Base-by-base conservation (phyloP, 2,329 filamentous ascomycete species). In the Epichloe festucae region DNA sequence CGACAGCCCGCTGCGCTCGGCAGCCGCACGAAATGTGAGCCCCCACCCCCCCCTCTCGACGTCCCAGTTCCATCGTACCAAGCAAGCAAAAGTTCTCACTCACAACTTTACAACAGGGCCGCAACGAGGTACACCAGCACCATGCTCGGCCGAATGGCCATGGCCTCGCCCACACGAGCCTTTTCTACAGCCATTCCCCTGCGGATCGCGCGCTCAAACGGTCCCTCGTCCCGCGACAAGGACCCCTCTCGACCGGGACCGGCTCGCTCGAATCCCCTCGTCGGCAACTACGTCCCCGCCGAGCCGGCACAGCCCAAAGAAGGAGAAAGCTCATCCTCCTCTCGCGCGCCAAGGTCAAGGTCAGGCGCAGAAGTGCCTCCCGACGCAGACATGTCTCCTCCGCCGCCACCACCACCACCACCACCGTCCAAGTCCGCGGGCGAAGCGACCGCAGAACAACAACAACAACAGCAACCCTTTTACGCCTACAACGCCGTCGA, bases 121-220 rank as follows among this genome's bases (percentile, higher is more conserved):
- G 48, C 56, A 17, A 51, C 56, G 19, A 61, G 60, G 60, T 48
- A 59, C 50, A 59, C 63, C 62, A 59, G 60, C 61, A 52, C 59
- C 45, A 54, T 65, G 63, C 60, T 67, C 57, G 60, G 60, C 23
- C 60, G 63, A 56, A 52, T 61, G 53, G 57, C 58, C 36, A 48
- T 54, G 44, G 57, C 60, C 38, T 59, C 61, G 50, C 52, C 54
- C 23, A 56, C 54, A 7, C 63, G 65, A 46, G 52, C 63, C 11
- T 66, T 67, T 53, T 64, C 66, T n/a, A 64, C 65, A 46, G 62
- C 63, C 5, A 52, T 64, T 23, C 57, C 61, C 48, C 48, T 65
- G 12, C 62, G 62, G 52, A 52, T 55, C 44, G 12, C 47, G 27
- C 48, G 57, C 48, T 56, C 58, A 4, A 46, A 41, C 36, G 21